A percentile compares a stretch with the other conserved stretches of the same genome.
phyloP scores from a whole-genome alignment of 768 basidiomycete species.

The Lactarius akahatsu region DNA sequence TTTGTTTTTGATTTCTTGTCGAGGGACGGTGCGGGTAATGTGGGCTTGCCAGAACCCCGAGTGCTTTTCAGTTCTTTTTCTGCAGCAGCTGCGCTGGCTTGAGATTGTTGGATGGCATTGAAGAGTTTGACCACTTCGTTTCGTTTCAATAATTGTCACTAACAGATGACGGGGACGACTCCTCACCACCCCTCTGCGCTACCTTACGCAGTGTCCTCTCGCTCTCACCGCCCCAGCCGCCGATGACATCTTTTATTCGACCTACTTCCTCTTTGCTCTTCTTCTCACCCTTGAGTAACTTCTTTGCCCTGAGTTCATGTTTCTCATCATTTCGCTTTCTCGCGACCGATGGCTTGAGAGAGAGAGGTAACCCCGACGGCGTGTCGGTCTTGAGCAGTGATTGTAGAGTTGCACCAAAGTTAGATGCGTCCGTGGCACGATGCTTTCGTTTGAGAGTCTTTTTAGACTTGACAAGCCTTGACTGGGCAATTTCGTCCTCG shows the following conservation, averaged over 20 bases:
- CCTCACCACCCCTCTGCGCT: slow-evolving; percentile 81
- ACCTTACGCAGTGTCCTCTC: slow-evolving; percentile 77
- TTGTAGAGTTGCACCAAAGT: slow-evolving; percentile 74
- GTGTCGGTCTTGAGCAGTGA: slow-evolving; percentile 68
- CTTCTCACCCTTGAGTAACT: slow-evolving; percentile 65
- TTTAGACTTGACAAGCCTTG: slow-evolving; percentile 63
- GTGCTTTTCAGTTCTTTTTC: slow-evolving; percentile 58
- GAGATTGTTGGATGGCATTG: slow-evolving; percentile 83
- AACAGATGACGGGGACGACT: slow-evolving; percentile 5
- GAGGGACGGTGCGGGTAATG: slow-evolving; percentile 62
- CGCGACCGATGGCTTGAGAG: slow-evolving; percentile 72
- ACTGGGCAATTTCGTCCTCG: slow-evolving; percentile 61
- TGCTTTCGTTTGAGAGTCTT: slow-evolving; percentile 83
- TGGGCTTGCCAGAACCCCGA: slow-evolving; percentile 72
- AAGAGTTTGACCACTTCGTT: slow-evolving; percentile 75
- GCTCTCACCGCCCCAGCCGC: slow-evolving; percentile 86
- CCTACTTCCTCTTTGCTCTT: slow-evolving; percentile 73
- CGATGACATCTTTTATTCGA: slow-evolving; percentile 68
- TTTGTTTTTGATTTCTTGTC: slow-evolving; percentile 49
- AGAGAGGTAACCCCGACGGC: slow-evolving; percentile 69
- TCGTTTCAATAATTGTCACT: not conserved
- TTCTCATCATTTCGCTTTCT: slow-evolving; percentile 73
- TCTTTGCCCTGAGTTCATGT: slow-evolving; percentile 68
- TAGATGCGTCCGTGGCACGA: slow-evolving; percentile 69
- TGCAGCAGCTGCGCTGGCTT: slow-evolving; percentile 51